These are phyloP conservation scores for Hymenoscyphus repandus DNA, from an alignment of 2,329 filamentous ascomycete genomes.

Conservation along the genomic window DNA sequence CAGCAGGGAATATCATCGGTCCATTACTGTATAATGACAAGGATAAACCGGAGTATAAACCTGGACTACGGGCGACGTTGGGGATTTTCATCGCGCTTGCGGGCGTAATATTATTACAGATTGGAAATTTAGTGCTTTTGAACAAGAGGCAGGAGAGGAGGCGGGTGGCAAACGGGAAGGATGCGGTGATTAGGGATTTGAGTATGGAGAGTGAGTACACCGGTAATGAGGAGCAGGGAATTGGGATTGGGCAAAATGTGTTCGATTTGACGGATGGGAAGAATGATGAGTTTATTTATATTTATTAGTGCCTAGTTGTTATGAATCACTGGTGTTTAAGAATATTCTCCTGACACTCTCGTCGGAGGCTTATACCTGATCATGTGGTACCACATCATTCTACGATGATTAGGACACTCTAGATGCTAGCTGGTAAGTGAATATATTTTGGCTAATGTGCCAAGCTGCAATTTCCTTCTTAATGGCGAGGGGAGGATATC, in stretches of 20 bases:
- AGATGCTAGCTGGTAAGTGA: too few species aligned
- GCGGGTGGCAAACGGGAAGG: constrained; percentile 55
- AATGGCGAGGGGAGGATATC: too few species aligned
- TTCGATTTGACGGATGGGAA: constrained; percentile 59
- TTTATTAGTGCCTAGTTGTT: too few species aligned
- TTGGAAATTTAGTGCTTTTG: constrained; percentile 47
- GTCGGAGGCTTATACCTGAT: too few species aligned
- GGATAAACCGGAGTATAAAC: constrained; percentile 54
- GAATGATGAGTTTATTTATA: constrained; percentile 65
- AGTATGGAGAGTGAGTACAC: constrained; percentile 54
- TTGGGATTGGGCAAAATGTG: constrained; percentile 42
- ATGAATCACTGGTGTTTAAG: too few species aligned
- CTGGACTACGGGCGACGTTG: constrained; percentile 50
- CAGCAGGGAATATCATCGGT: constrained; percentile 62
- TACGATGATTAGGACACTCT: too few species aligned
- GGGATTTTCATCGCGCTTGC: constrained; percentile 50
- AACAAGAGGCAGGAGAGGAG: constrained; percentile 51
- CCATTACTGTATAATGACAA: constrained; percentile 54
- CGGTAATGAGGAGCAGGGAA: constrained; percentile 29
- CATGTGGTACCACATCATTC: too few species aligned
- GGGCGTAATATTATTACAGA: constrained; percentile 47
- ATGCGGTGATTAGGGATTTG: constrained; percentile 51
- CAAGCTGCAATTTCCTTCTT: too few species aligned
- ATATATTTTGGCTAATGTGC: too few species aligned
- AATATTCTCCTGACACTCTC: too few species aligned